Evolutionary conservation across 352 stramenopile species (phyloP), one percentile per base, ranked within the genome.

Genomic region (Phytophthora multivora): DNA sequence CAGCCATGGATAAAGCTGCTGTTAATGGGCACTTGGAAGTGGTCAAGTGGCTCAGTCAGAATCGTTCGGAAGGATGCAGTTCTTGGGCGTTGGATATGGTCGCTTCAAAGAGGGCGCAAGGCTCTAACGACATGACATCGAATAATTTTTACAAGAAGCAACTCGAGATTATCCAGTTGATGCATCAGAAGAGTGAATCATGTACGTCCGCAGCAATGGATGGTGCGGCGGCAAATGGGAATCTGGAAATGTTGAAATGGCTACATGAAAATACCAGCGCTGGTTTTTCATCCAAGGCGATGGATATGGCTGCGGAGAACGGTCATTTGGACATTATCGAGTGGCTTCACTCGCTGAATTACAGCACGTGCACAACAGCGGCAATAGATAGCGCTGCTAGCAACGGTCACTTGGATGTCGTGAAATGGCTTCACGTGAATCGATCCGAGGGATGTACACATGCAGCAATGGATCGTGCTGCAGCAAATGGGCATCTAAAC

Each of bases 161-260:
- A 41, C 15, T 41, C 35, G 15, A 41, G 35, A 41, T 41, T 10
- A 9, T 41, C 13, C 13, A 41, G 35, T 41, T 2, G 35, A 41
- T 41, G 35, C 10, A 41, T 18, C 35, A 3, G 13, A 18, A 4
- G 15, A 41, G n/a, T 21, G 35, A 0, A 33, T 33, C 28, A 4
- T 11, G 28, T 4, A 40, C 51, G 5, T 16, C 12, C 8, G 9
- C 4, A 1, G 51, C 39, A 5, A 50, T 50, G 51, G 21, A 59
- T 19, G 41, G 33, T 21, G 51, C 39, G 21, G 39, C 51, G 18
- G 38, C 36, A 7, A 59, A 50, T 33, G 51, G 38, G 7, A 31
- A 50, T 19, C 23, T 59, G 5, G 12, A 42, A 10, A 19, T 59
- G 36, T 11, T 57, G 13, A 36, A 48, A 26, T 57, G 50, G 50